A percentile compares a stretch with the other conserved stretches of the same genome.
phyloP scores from a whole-genome alignment of 2,329 filamentous ascomycete species.

The Pyrenophora graminea region DNA sequence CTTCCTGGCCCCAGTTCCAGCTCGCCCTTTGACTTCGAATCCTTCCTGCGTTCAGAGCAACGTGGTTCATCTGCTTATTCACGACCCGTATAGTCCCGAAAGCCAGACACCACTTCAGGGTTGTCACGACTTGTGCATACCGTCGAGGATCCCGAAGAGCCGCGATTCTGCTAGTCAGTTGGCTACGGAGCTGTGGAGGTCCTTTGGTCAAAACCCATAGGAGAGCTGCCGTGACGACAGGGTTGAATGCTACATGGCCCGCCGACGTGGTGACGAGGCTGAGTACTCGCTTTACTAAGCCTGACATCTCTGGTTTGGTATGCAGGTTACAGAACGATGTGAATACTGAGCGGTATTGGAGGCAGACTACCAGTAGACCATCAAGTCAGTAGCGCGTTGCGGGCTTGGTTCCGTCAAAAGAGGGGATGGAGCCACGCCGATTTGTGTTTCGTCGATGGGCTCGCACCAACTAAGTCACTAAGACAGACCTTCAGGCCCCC shows the following conservation, averaged over 20 bases:
- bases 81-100: slow-evolving; percentile 38
- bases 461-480: slow-evolving; percentile 1
- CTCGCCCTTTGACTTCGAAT: slow-evolving; percentile 40
- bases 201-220: slow-evolving; percentile 40
- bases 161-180: slow-evolving; percentile 23
- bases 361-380: not conserved
- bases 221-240: slow-evolving; percentile 33
- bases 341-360: not conserved
- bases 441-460: slow-evolving; percentile 1
- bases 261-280: slow-evolving; percentile 28
- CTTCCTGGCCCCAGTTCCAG: slow-evolving; percentile 41
- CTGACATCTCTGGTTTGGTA: slow-evolving; percentile 22
- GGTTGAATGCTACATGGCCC: slow-evolving; percentile 36
- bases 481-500: not conserved
- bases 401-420: slow-evolving; percentile 6
- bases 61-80: slow-evolving; percentile 36
- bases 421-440: slow-evolving; percentile 4
- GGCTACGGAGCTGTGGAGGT: slow-evolving; percentile 30
- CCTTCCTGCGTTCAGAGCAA: slow-evolving; percentile 48
- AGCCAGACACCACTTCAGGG: slow-evolving; percentile 37
- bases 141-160: slow-evolving; percentile 30
- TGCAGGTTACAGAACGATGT: not conserved
- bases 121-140: slow-evolving; percentile 26
- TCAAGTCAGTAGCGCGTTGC: slow-evolving; percentile 1
- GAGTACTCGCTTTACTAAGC: slow-evolving; percentile 16